Base-by-base conservation (phyloP, 2,329 filamentous ascomycete species). In the Colletotrichum lindemuthianum region DNA sequence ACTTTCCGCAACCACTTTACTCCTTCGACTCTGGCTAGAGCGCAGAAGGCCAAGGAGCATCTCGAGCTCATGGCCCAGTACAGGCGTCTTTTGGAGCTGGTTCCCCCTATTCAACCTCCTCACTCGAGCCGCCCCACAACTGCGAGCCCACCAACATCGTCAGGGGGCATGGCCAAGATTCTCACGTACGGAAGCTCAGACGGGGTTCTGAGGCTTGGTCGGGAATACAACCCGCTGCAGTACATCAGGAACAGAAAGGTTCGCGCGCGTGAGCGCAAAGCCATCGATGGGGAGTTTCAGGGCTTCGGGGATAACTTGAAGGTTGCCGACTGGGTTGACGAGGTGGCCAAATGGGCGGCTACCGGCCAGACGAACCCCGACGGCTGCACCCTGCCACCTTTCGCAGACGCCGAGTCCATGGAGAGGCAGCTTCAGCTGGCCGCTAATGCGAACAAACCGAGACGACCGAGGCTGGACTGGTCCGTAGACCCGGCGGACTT, bases 211-310 rank as follows among this genome's bases (percentile, higher is more conserved):
- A 79, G 70, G 63, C 75, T 90, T 8, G 91, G 91, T 5, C 89
- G 94, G 56, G 79, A 83, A 2, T 98, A 98, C 74, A 97, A 99
- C 74, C 96, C 95, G 5, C 79, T 99, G 32, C 96, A 98, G 76
- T 93, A 93, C 70, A 91, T 98, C 59, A 90, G 96, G 16, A 98
- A 99, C 73, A 87, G 95, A 51, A 95, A 94, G 74, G 86, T 96
- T 11, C 86, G 96, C 67, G 90, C 90, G 33, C 86, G 94, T 13
- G 92, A 96, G 77, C 87, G 92, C 44, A 89, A 86, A 68, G 78
- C 85, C 0, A 89, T 97, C 39, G 88, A 96, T 71, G 88, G 91
- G 13, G 88, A 92, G 67, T 82, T 84, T 1, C 89, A 92, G 69
- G 92, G 92, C 1, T 98, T 96, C 80, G 84, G 87, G 43, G 89